Evolutionary conservation across 306 rosid genomes (phyloP).

Genomic region (Prosopis cineraria): DNA sequence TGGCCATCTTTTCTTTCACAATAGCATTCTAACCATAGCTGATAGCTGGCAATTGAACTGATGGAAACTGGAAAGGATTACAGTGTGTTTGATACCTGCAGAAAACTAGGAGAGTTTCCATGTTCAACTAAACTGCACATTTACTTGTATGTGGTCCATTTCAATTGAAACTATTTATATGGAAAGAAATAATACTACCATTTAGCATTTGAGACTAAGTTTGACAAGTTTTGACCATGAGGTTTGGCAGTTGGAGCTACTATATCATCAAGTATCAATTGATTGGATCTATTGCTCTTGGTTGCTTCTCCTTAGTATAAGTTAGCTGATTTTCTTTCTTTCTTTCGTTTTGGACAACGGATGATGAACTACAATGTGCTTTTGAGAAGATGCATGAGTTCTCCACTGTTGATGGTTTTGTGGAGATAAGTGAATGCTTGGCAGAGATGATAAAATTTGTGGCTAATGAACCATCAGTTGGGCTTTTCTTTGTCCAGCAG

Average conservation of each 20-base stretch:
- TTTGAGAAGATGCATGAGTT: constrained; percentile 80
- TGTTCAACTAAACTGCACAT: neutral
- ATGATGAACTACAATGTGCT: constrained; percentile 60
- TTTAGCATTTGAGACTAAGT: neutral
- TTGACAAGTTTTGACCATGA: neutral
- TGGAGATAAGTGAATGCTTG: constrained; percentile 75
- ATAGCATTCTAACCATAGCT: neutral
- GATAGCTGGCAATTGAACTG: neutral
- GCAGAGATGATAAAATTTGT: constrained; percentile 83
- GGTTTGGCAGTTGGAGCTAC: neutral
- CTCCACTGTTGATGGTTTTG: constrained; percentile 82
- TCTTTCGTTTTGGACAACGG: constrained; percentile 28
- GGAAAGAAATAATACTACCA: neutral
- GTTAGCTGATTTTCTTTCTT: constrained; percentile 37
- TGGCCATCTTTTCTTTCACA: neutral
- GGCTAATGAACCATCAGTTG: constrained; percentile 92
- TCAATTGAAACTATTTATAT: neutral
- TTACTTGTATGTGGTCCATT: neutral
- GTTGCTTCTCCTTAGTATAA: constrained; percentile 11
- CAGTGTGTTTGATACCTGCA: neutral
- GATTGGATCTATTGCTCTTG: constrained; percentile 12
- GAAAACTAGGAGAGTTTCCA: neutral
- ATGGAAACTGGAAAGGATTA: neutral
- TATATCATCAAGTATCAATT: constrained; percentile 7
- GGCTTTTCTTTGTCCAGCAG: constrained; percentile 85